A percentile compares a stretch with the other conserved stretches of the same genome.
Conservation (phyloP, 2,329 filamentous ascomycete genomes). For the Bipolaris oryzae region DNA sequence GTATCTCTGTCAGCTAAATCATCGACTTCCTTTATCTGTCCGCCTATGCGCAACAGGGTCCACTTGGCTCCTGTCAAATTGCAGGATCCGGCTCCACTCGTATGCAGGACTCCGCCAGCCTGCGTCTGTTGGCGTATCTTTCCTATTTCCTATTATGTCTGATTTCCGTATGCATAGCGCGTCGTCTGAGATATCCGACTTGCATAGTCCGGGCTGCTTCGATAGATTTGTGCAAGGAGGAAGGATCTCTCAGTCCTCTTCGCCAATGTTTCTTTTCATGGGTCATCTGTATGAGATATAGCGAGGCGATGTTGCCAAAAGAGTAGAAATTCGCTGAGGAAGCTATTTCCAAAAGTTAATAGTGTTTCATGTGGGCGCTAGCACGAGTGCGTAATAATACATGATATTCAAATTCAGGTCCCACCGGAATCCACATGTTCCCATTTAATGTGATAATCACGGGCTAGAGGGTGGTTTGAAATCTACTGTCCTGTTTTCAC, state of each 20-base stretch:
- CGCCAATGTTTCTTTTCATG: slow-evolving; percentile 17
- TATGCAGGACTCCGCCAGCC: slow-evolving; percentile 30
- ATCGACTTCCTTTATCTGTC: slow-evolving; percentile 7
- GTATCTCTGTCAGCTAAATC: slow-evolving; percentile 54
- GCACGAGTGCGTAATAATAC: slow-evolving; percentile 17
- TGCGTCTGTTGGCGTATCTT: slow-evolving; percentile 27
- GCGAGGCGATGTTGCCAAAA: slow-evolving; percentile 39
- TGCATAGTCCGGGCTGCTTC: slow-evolving; percentile 44
- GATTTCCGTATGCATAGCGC: slow-evolving; percentile 43
- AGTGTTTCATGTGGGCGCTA: slow-evolving; percentile 28
- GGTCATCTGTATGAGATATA: slow-evolving; percentile 33
- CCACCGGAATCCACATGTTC: background rate
- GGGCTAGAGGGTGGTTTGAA: background rate
- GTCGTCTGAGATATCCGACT: slow-evolving; percentile 50
- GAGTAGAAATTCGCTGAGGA: slow-evolving; percentile 40
- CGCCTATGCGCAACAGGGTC: slow-evolving; percentile 22
- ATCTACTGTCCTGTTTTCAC: background rate
- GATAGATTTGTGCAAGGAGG: slow-evolving; percentile 47
- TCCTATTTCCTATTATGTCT: slow-evolving; percentile 25
- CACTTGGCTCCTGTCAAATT: slow-evolving; percentile 35
- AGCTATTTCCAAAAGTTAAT: slow-evolving; percentile 45
- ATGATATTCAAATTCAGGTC: background rate
- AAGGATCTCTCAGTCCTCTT: slow-evolving; percentile 47
- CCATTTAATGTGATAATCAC: background rate
- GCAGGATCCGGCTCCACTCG: slow-evolving; percentile 36